Evolutionary conservation across 169 alveolate species (phyloP).

Genomic region (Plasmodium relictum): DNA sequence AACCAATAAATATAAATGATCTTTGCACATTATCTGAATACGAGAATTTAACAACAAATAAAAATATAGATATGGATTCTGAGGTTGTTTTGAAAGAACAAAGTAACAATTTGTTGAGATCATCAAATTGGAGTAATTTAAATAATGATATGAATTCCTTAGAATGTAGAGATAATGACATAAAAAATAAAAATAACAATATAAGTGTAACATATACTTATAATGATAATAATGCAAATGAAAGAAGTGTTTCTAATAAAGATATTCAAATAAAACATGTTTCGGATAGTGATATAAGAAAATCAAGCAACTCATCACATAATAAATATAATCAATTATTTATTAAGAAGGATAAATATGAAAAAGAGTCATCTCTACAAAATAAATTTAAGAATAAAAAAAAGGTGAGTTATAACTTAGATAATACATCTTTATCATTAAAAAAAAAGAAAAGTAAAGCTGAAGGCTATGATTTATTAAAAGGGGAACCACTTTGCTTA

Average conservation of each 20-base stretch:
- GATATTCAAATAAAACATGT: constrained; percentile 17
- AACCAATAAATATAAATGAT: constrained; percentile 59
- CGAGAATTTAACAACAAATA: background rate
- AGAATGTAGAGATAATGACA: background rate
- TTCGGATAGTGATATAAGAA: constrained; percentile 46
- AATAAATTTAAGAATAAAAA: constrained; percentile 55
- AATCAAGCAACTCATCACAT: background rate
- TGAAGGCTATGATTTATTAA: constrained; percentile 6
- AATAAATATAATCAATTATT: constrained; percentile 33
- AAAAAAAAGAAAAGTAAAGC: constrained; percentile 18
- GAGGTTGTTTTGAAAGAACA: too few relatives aligned
- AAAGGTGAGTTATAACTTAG: constrained; percentile 63
- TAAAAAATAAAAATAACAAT: background rate
- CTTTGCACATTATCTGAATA: background rate
- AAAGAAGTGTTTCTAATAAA: constrained; percentile 2
- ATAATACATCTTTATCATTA: constrained; percentile 63
- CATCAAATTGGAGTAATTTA: too few relatives aligned
- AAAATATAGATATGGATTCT: too few relatives aligned
- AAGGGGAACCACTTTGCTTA: constrained; percentile 9
- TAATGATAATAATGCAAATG: constrained; percentile 16
- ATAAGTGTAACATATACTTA: background rate
- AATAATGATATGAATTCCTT: too few relatives aligned
- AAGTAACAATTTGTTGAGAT: too few relatives aligned
- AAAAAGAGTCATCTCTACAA: constrained; percentile 32
- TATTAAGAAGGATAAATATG: constrained; percentile 33